phyloP scores from a whole-genome alignment of 2,329 filamentous ascomycete species.

The Leptographium flavum region DNA sequence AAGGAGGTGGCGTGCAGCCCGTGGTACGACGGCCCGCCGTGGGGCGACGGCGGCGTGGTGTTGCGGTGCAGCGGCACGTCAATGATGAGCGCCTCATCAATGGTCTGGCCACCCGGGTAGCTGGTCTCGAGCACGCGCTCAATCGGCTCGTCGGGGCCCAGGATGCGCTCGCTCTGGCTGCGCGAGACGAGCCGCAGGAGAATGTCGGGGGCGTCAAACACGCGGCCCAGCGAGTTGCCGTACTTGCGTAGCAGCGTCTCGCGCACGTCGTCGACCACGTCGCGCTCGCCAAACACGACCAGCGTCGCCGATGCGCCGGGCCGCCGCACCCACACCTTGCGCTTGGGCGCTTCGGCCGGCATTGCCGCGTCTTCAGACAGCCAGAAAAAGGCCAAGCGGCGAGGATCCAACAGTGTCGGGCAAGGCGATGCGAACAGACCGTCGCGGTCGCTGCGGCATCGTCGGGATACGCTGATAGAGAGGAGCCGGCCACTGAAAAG shows the following conservation, averaged over 20 bases:
- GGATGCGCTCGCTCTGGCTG: conserved; percentile 45
- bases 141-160: conserved; percentile 81
- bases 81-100: conserved; percentile 83
- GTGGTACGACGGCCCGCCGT: conserved; percentile 27
- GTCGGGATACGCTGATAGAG: too few species aligned
- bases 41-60: conserved; percentile 63
- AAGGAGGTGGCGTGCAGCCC: not conserved
- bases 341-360: conserved; percentile 29
- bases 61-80: conserved; percentile 58
- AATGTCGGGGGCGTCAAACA: conserved; percentile 84
- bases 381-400: too few species aligned
- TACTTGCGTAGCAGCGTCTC: conserved; percentile 91
- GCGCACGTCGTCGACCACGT: conserved; percentile 86
- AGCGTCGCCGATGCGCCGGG: conserved; percentile 75
- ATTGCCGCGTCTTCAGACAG: too few species aligned
- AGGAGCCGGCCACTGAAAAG: too few species aligned
- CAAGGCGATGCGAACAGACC: too few species aligned
- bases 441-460: too few species aligned
- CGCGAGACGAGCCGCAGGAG: conserved; percentile 57
- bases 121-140: conserved; percentile 63
- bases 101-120: conserved; percentile 73
- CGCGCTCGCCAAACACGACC: conserved; percentile 72
- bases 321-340: conserved; percentile 92
- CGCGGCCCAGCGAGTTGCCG: conserved; percentile 76
- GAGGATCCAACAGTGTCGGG: too few species aligned